Conservation (phyloP, 1,284 basidiomycete species). For the Apiotrichum brassicae region DNA sequence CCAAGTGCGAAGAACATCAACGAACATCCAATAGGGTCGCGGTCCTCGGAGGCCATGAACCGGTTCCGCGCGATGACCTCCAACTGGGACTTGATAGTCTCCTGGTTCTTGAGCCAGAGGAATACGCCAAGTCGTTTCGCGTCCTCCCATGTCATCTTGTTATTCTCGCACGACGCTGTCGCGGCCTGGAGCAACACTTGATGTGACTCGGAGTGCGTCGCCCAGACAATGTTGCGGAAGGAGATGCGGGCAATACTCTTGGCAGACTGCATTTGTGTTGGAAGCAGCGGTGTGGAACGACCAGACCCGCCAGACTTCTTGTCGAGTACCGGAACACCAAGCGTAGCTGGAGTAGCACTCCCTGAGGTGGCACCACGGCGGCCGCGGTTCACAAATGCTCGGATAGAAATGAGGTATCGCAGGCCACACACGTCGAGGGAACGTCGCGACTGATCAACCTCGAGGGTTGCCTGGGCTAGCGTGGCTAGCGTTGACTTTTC, state of each 20-base stretch:
- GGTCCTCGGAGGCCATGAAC: conserved; percentile 74
- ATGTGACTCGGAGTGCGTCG: conserved; percentile 87
- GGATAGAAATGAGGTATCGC: conserved; percentile 81
- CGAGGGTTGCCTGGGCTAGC: conserved; percentile 76
- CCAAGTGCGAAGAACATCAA: conserved; percentile 92
- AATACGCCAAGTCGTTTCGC: conserved; percentile 79
- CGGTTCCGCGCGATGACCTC: conserved; percentile 89
- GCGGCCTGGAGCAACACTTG: conserved; percentile 70
- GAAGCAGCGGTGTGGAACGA: conserved; percentile 68
- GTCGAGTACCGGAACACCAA: conserved; percentile 56
- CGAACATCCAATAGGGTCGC: conserved; percentile 84
- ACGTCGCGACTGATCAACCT: conserved; percentile 79
- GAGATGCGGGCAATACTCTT: conserved; percentile 31
- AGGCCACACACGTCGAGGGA: conserved; percentile 82
- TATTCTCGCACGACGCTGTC: conserved; percentile 59
- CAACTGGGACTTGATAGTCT: conserved; percentile 70
- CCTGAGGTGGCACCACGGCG: conserved; percentile 20
- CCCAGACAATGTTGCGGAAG: conserved; percentile 91
- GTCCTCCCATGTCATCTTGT: conserved; percentile 81
- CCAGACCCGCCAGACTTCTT: too few species aligned
- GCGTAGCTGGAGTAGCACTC: conserved; percentile 17
- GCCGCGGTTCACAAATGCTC: conserved; percentile 47
- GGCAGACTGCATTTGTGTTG: neutral
- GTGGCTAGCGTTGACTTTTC: conserved; percentile 74
- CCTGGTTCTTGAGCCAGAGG: conserved; percentile 74